Base-by-base conservation (phyloP, 2,329 filamentous ascomycete genomes). In the Fusarium ramigenum region DNA sequence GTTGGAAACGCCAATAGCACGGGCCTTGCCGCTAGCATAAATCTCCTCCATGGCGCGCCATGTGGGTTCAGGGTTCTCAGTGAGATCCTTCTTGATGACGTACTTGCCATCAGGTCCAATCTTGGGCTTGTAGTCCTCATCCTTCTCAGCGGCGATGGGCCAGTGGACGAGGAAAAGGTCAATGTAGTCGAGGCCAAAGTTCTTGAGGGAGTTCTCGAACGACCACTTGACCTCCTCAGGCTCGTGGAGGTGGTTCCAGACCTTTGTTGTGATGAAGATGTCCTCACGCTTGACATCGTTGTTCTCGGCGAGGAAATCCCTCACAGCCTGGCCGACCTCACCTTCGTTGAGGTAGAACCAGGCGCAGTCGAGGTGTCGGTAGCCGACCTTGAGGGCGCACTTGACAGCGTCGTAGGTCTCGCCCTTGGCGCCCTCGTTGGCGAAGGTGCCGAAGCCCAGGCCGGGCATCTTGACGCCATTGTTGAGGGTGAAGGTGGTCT, bases 401-500 rank as follows among this genome's bases (percentile, higher is more conserved):
- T 60, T 85, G 58, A 83, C 79, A 42, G 79, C 79, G 46, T 78
- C 72, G 72, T 78, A 78, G 39, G 76, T 78, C 64, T 78, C 76
- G 3, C 76, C 76, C 70, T 76, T 77, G 32, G 80, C 73, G 36
- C 80, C 91, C 82, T 93, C 91, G 80, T 87, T 92, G 80, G 89
- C 87, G 78, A 91, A 92, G 75, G 90, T 92, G 75, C 90, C 90
- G 76, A 92, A 92, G 32, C 90, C 90, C 37, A 92, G 82, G 53
- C 85, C 89, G 69, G 90, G 90, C 74, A 92, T 89, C 79, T 85
- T 85, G 66, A 91, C 87, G 65, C 85, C 85, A 72, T 86, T 86
- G 81, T 84, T 85, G 68, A 86, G 82, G 44, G 82, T 86, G 75
- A 84, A 86, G 7, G 79, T 83, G 52, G 72, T 76, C 60, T 79